Conservation (phyloP, 1,139 yeast genomes). For the Pichia sp. region DNA sequence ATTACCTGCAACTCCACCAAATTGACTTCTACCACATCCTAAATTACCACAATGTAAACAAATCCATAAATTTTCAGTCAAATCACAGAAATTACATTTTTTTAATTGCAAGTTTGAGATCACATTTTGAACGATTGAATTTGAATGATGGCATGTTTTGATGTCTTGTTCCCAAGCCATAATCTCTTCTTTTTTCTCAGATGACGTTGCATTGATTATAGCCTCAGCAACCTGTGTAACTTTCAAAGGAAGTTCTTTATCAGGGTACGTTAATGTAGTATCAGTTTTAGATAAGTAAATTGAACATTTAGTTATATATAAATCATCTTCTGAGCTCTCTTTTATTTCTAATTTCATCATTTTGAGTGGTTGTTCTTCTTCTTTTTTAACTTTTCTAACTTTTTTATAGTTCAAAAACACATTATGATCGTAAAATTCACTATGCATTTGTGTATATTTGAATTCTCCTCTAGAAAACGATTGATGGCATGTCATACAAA, state of each 20-base stretch:
- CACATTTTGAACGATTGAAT: conserved; percentile 40
- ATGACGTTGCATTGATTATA: conserved; percentile 60
- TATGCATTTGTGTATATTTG: conserved; percentile 52
- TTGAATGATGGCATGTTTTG: conserved; percentile 69
- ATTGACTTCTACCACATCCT: conserved; percentile 92
- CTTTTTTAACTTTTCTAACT: conserved; percentile 36
- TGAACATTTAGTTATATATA: conserved; percentile 44
- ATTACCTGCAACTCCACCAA: conserved; percentile 87
- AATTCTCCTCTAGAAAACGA: conserved; percentile 50
- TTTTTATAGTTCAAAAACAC: conserved; percentile 53
- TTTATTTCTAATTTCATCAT: conserved; percentile 69
- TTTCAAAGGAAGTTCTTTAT: conserved; percentile 17
- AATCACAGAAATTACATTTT: conserved; percentile 60
- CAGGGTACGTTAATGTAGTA: conserved; percentile 18
- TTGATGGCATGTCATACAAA: conserved; percentile 61
- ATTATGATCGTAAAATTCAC: conserved; percentile 43
- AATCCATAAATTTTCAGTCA: conserved; percentile 79
- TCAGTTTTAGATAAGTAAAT: conserved; percentile 41
- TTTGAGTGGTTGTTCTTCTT: conserved; percentile 41
- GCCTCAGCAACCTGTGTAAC: conserved; percentile 35
- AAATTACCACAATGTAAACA: conserved; percentile 82
- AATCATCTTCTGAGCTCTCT: conserved; percentile 63
- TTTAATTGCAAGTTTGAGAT: conserved; percentile 33
- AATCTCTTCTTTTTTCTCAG: conserved; percentile 61
- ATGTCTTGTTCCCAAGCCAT: conserved; percentile 91